Evolutionary conservation across 805 yeast genomes (phyloP).

Genomic region (Helenozyma baotianmanensis): DNA sequence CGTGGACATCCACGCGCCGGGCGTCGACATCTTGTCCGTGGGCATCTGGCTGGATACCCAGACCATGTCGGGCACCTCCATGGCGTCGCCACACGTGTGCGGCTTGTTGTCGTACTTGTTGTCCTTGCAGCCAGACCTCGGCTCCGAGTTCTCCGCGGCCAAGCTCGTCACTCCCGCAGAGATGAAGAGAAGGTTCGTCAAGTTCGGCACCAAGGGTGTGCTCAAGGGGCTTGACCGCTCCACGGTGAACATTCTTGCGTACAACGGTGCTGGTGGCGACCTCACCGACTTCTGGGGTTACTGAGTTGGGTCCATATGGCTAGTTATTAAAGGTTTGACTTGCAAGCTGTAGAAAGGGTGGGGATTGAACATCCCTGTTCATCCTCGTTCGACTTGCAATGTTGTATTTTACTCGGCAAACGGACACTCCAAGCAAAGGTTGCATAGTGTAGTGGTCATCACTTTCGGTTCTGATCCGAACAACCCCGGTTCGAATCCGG

Average conservation of each 20-base stretch:
- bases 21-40: conserved; percentile 73
- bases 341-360: no score
- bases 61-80: conserved; percentile 66
- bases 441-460: conserved; percentile 78
- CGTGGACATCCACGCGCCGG: conserved; percentile 96
- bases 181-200: conserved; percentile 39
- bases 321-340: no score
- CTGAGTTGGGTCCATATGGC: no score
- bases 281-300: conserved; percentile 13
- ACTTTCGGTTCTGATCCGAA: conserved; percentile 77
- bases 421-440: conserved; percentile 22
- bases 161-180: conserved; percentile 41
- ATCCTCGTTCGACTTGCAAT: no score
- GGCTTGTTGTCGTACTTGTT: conserved; percentile 58
- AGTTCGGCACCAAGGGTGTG: conserved; percentile 42
- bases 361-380: no score
- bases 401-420: no score
- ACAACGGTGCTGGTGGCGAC: conserved; percentile 22
- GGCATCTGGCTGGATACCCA: conserved; percentile 13
- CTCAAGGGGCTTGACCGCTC: conserved; percentile 46
- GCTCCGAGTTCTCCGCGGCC: conserved; percentile 26
- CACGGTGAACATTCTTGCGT: conserved; percentile 59
- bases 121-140: conserved; percentile 16
- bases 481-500: conserved; percentile 87
- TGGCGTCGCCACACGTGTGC: conserved; percentile 74